phyloP scores from a whole-genome alignment of 352 stramenopile species.

The Sclerospora graminicola region DNA sequence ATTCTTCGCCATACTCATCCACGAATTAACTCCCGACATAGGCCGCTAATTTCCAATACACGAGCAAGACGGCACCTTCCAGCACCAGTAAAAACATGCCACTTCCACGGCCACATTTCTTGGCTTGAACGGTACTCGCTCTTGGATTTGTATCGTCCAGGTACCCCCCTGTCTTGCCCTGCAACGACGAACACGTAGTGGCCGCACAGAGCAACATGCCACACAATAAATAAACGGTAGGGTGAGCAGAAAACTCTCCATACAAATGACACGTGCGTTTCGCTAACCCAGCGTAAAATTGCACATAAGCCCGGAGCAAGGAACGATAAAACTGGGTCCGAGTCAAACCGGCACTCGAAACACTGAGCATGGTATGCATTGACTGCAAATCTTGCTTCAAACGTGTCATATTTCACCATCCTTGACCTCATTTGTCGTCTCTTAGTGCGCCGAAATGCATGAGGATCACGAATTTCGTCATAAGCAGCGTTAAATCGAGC shows the following conservation, averaged over 20 bases:
- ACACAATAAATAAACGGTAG: no score
- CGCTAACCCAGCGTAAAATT: conserved; percentile 78
- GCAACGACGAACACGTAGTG: conserved; percentile 66
- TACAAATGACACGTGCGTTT: conserved; percentile 70
- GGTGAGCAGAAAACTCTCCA: conserved; percentile 66
- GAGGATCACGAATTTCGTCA: conserved; percentile 64
- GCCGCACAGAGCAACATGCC: conserved; percentile 72
- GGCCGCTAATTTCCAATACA: conserved; percentile 80
- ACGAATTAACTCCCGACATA: conserved; percentile 80
- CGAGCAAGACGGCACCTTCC: conserved; percentile 71
- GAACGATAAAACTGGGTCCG: conserved; percentile 64
- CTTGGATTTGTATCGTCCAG: no score
- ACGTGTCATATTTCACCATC: no score
- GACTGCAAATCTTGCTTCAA: conserved; percentile 62
- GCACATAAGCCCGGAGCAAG: conserved; percentile 65
- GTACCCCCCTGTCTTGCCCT: conserved; percentile 57
- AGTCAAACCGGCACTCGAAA: conserved; percentile 47
- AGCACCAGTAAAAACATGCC: conserved; percentile 77
- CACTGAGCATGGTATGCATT: conserved; percentile 66
- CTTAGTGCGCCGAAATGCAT: conserved; percentile 65
- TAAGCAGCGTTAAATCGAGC: conserved; percentile 62
- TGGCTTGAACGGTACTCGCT: no score
- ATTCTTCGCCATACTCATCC: conserved; percentile 84
- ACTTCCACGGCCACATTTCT: conserved; percentile 72
- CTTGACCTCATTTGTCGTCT: no score